A percentile compares a stretch with the other conserved stretches of the same genome.
These are phyloP conservation scores for Neurospora tetrasperma DNA, from an alignment of 495 filamentous ascomycete species.

Conservation along the genomic window DNA sequence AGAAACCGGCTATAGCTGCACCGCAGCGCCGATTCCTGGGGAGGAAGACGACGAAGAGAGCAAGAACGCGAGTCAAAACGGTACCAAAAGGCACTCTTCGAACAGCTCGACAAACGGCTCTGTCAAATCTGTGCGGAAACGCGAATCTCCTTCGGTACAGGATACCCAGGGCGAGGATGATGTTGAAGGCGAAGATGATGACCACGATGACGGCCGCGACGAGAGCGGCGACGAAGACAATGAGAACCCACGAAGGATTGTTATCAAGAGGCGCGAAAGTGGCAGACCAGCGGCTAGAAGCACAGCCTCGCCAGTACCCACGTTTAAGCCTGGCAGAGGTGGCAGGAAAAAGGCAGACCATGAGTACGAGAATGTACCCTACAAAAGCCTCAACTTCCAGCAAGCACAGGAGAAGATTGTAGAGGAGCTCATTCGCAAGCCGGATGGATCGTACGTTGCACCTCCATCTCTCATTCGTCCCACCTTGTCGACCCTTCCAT, in stretches of 20 bases:
- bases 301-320: not conserved
- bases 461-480: not conserved
- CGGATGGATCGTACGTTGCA: constrained; percentile 48
- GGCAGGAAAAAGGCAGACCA: constrained; percentile 33
- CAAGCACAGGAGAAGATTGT: constrained; percentile 75
- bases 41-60: constrained; percentile 22
- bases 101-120: not conserved
- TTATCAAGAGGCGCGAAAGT: constrained; percentile 21
- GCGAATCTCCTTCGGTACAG: constrained; percentile 8
- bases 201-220: constrained; percentile 21
- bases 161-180: constrained; percentile 20
- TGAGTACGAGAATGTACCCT: constrained; percentile 42
- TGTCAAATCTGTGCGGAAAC: constrained; percentile 5
- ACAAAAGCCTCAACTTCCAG: constrained; percentile 60
- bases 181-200: constrained; percentile 16
- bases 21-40: constrained; percentile 48
- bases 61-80: not conserved
- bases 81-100: not conserved
- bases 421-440: constrained; percentile 51
- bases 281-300: constrained; percentile 14
- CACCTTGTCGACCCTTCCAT: not conserved
- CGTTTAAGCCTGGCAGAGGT: constrained; percentile 8
- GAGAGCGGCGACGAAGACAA: constrained; percentile 27
- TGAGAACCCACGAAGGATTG: constrained; percentile 19
- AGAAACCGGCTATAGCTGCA: constrained; percentile 43